Evolutionary conservation across 192 early-diverging fungal species (phyloP).

Genomic region (Backusella mclennaniae): DNA sequence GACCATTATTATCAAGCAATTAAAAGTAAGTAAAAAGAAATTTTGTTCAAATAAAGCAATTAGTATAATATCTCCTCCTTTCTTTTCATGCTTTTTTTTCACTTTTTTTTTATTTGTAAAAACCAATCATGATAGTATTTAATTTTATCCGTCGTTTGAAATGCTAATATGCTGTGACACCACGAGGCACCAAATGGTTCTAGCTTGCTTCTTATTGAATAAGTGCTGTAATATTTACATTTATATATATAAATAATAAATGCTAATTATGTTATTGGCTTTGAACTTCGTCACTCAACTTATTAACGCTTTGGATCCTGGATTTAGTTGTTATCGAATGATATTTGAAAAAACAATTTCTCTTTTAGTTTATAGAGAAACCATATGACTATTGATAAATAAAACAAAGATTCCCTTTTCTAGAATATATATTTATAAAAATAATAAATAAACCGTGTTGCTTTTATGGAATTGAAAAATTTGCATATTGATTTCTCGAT

Average conservation of each 20-base stretch:
- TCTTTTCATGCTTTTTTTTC: neutral
- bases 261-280: neutral
- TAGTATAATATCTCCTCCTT: neutral
- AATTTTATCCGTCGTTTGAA: neutral
- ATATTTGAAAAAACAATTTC: neutral
- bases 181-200: neutral
- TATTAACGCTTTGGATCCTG: neutral
- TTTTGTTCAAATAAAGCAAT: constrained; percentile 1
- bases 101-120: neutral
- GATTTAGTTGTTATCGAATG: neutral
- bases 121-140: neutral
- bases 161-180: neutral
- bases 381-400: constrained; percentile 6
- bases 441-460: neutral
- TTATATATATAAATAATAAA: neutral
- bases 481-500: neutral
- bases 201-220: neutral
- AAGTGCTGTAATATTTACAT: neutral
- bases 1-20: neutral
- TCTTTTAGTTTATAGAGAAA: neutral
- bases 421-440: neutral
- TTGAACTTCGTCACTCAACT: neutral
- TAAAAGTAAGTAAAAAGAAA: neutral
- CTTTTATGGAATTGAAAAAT: neutral
- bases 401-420: neutral